Conservation (phyloP, 257 asterid species). For the Nicotiana attenuata region DNA sequence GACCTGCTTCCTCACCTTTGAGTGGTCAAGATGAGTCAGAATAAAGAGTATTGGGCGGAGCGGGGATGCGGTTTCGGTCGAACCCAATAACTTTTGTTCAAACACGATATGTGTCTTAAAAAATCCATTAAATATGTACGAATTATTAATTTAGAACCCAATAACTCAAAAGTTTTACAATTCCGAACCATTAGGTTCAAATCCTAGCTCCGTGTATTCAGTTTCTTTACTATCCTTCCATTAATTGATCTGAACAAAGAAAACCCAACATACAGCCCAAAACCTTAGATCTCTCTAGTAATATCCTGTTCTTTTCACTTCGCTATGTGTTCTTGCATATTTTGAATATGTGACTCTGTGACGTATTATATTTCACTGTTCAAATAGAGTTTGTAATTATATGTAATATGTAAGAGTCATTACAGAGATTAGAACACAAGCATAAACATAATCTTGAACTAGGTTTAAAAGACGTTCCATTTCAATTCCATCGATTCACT, state of each 20-base stretch:
- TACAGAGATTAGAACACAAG: no score
- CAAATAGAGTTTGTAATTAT: not conserved
- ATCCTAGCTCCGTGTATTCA: not conserved
- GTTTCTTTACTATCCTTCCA: not conserved
- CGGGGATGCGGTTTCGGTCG: no score
- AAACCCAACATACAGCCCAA: not conserved
- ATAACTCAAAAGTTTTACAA: no score
- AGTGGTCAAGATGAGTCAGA: not conserved
- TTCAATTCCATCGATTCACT: no score
- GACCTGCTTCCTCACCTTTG: not conserved
- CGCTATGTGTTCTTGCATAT: not conserved
- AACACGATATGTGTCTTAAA: no score
- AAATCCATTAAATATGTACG: rapidly evolving
- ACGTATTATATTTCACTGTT: not conserved
- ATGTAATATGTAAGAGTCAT: no score
- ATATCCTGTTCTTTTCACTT: not conserved
- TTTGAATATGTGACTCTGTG: not conserved
- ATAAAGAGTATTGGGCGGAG: not conserved
- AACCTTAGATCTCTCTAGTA: not conserved
- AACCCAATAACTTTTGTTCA: no score
- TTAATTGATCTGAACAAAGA: not conserved
- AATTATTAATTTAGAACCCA: no score
- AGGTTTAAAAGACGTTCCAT: no score
- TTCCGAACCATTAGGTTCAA: no score
- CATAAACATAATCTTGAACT: no score